Evolutionary conservation across 139 green algal genomes (phyloP).

Genomic region (Chlorella vulgaris): DNA sequence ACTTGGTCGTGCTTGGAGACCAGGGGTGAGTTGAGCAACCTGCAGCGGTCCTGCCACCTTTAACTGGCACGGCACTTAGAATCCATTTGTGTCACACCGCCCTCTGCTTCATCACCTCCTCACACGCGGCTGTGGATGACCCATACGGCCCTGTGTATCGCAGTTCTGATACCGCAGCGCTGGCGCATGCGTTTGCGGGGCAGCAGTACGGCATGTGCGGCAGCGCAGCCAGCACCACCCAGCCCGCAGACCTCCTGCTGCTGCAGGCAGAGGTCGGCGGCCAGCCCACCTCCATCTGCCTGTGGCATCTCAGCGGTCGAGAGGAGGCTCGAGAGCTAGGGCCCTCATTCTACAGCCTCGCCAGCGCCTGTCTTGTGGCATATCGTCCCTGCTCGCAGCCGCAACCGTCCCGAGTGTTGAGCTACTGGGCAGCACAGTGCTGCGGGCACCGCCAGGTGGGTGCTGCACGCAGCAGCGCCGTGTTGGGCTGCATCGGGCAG

Average conservation of each 20-base stretch:
- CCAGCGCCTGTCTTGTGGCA: not conserved
- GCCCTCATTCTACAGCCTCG: not conserved
- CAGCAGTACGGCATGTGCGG: not conserved
- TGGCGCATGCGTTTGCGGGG: not conserved
- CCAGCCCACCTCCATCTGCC: not conserved
- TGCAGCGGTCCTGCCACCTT: not conserved
- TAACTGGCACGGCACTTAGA: not conserved
- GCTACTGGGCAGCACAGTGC: not conserved
- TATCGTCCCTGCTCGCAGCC: not conserved
- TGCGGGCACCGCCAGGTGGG: not conserved
- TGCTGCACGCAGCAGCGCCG: not conserved
- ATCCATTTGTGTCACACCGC: not conserved
- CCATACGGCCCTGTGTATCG: too few species aligned
- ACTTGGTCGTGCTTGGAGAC: not conserved
- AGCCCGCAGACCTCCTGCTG: not conserved
- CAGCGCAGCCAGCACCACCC: not conserved
- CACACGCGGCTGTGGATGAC: too few species aligned
- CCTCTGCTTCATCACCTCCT: not conserved
- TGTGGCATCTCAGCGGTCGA: not conserved
- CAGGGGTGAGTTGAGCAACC: not conserved
- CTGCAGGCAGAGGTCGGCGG: not conserved
- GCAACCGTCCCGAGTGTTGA: not conserved
- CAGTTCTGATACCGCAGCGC: not conserved
- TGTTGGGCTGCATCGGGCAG: not conserved
- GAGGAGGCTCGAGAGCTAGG: not conserved